These are phyloP conservation scores for Paecilomyces sp. DNA, from an alignment of 2,329 filamentous ascomycete species.

Conservation along the genomic window DNA sequence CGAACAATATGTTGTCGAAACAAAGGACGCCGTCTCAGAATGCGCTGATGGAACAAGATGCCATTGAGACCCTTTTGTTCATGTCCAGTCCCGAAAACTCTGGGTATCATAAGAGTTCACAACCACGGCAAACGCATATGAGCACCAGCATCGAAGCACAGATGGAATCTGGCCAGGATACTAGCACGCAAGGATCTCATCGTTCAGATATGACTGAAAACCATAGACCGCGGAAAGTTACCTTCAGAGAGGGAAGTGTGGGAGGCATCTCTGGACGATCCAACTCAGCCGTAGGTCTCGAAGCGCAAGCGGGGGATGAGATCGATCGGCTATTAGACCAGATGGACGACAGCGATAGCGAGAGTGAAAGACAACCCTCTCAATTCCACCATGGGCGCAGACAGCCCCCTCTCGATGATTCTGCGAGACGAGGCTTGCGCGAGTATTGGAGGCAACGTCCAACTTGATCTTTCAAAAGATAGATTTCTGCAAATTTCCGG, in stretches of 20 bases:
- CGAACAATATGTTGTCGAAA: slow-evolving; percentile 12
- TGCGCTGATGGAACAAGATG: slow-evolving; percentile 43
- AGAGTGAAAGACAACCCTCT: slow-evolving; percentile 19
- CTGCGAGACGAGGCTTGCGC: not conserved
- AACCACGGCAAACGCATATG: slow-evolving; percentile 13
- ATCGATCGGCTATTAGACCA: slow-evolving; percentile 35
- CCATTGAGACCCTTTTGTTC: slow-evolving; percentile 44
- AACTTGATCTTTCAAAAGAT: not conserved
- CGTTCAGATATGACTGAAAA: slow-evolving; percentile 4
- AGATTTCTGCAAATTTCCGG: not conserved
- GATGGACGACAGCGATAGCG: slow-evolving; percentile 31
- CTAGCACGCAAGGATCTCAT: slow-evolving; percentile 7
- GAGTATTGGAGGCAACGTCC: not conserved
- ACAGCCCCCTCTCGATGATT: not conserved
- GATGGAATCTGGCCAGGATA: slow-evolving; percentile 9
- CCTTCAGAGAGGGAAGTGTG: not conserved
- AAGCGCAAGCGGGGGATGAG: slow-evolving; percentile 30
- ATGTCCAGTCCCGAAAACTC: slow-evolving; percentile 46
- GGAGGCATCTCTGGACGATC: slow-evolving; percentile 1
- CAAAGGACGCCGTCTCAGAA: slow-evolving; percentile 34
- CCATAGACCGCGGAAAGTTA: not conserved
- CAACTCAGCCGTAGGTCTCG: slow-evolving; percentile 12
- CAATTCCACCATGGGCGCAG: not conserved
- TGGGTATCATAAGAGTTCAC: slow-evolving; percentile 34
- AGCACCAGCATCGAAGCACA: slow-evolving; percentile 19